Evolutionary conservation across 164 flowering plant genomes (phyloP).

Genomic region (Cinnamomum chago): DNA sequence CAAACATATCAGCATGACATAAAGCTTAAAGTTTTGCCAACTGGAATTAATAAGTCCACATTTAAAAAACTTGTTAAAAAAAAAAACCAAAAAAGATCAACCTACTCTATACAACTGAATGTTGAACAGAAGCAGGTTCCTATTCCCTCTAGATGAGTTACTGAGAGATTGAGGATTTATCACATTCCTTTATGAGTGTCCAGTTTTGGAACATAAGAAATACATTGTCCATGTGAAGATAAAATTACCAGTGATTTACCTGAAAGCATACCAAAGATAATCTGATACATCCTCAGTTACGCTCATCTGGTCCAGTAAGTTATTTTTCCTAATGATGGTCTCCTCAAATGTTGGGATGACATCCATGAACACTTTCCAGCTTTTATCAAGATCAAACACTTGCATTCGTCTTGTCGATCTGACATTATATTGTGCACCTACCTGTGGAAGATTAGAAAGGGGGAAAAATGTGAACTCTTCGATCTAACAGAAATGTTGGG

Average conservation of each 20-base stretch:
- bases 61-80: background rate
- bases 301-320: constrained; percentile 41
- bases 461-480: background rate
- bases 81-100: background rate
- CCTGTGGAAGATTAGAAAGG: constrained; percentile 28
- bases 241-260: constrained; percentile 31
- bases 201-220: background rate
- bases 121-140: background rate
- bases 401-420: constrained; percentile 26
- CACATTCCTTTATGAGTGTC: background rate
- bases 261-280: constrained; percentile 75
- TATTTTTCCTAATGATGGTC: constrained; percentile 21
- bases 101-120: background rate
- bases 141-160: background rate
- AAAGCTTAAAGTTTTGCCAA: background rate
- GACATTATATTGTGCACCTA: constrained; percentile 33
- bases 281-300: constrained; percentile 50
- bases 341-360: constrained; percentile 27
- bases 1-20: background rate
- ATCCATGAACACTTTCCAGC: constrained; percentile 39
- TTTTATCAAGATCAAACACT: constrained; percentile 13
- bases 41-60: too few relatives aligned
- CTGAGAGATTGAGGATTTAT: background rate
- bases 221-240: background rate
- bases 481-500: too few relatives aligned